Evolutionary conservation across 2,329 filamentous ascomycete species (phyloP), one percentile per base, ranked within the genome.

Genomic region (Purpureocillium takamizusanense): DNA sequence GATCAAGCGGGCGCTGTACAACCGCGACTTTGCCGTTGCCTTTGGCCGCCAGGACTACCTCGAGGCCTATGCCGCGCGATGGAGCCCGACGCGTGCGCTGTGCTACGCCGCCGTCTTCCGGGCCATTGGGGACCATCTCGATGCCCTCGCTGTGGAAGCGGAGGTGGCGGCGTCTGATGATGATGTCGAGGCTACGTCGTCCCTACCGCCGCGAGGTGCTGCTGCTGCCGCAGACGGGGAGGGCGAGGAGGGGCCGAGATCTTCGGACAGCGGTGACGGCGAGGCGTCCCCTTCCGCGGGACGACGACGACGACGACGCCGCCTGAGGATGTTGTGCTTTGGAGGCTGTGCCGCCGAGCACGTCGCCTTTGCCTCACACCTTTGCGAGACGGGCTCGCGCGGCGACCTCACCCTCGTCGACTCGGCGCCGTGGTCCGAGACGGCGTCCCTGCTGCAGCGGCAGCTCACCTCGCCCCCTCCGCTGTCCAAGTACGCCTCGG

Each of bases 1-100:
- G 37, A 76, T 97, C 45, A 98, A 97, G 60, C 72, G 79, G 7
- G 86, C 90, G 46, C 70, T 98, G 8, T 97, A 83, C 57, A 80
- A 84, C 42, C 78, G 92, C 25, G 86, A 97, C 57, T 97, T 97
- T 61, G 70, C 71, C 11, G 65, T 69, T 13, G 90, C 90, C 0
- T 98, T 97, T 62, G 79, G 78, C 1, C 70, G 70, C 33, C 70
- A 77, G 39, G 77, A 83, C 33, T 75, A 82, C 50, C 71, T 95
- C 14, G 77, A 83, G 43, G 85, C 83, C 9, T 98, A 98, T 65
- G 86, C 87, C 8, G 76, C 86, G 38, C 69, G 92, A 50, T 98
- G 90, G 89, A 95, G 88, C 60, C 86, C 90, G 2, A 83, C 84
- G 37, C 72, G 92, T 38, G 84, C 88, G 1, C 64, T 97, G 37